Base-by-base conservation (phyloP, 108 stramenopile genomes). In the Bacterosira constricta region DNA sequence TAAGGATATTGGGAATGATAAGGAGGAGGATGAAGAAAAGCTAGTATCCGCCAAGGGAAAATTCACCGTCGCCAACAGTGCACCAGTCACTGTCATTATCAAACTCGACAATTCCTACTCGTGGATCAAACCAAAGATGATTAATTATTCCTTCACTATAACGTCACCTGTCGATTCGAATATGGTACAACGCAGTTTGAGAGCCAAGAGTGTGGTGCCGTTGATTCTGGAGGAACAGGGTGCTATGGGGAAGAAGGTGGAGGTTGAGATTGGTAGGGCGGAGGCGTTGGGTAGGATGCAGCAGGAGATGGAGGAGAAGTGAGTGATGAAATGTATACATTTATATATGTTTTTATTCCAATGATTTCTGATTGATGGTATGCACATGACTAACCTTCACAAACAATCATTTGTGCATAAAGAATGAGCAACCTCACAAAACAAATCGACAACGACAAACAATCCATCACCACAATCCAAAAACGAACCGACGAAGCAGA, bases 11-110 rank as follows among this genome's bases (percentile, higher is more conserved):
- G 51, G 27, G 23, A 61, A 34, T 0, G 74, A 66, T 36, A 12
- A 35, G 15, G 27, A 31, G 7, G 54, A 46, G 1, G 38, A 41
- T 4, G 57, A 75, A 25, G 73, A 66, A 37, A 57, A 32, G 12
- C 38, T 31, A 25, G 58, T 30, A 18, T 69, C 67, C 1, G 75
- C 75, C 2, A 77, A 69, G 34, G 75, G 75, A 17, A 77, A 69
- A 69, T 77, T 77, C 60, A 77, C 75, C 29, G 75, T 77, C 10
- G 62, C 75, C 13, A 68, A 63, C 51, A 63, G 67, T 20, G 62
- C 75, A 1, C 75, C 75, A 7, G 75, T 77, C 4, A 69, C 52
- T n/a, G 45, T 77, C 61, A 35, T 77, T 1, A 56, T 77, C 27
- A 63, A 69, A 57, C 26, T 77, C 17, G 75, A 77, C 55, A 77